Conservation (phyloP, 148 eudicot genomes). For the Mesembryanthemum crystallinum region DNA sequence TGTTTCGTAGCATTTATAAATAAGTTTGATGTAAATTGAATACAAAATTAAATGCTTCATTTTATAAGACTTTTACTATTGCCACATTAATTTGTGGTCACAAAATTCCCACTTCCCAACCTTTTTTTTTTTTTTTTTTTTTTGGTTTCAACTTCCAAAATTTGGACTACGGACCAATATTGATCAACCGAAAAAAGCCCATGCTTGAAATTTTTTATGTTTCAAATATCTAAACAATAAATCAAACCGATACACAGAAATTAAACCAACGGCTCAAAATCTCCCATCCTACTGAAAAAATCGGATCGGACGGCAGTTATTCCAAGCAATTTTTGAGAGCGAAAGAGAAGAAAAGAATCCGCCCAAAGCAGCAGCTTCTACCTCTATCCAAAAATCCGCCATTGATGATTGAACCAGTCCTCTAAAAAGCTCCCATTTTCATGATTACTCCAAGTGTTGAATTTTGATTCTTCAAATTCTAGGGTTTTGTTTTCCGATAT, state of each 20-base stretch:
- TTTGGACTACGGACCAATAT: neutral
- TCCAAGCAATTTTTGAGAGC: neutral
- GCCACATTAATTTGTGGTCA: too few relatives aligned
- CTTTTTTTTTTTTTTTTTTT: too few relatives aligned
- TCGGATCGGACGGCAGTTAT: constrained; percentile 20
- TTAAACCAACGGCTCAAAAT: neutral
- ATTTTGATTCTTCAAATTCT: constrained; percentile 18
- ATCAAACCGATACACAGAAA: neutral
- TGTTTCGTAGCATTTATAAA: too few relatives aligned
- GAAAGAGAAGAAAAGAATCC: neutral
- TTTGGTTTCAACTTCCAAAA: too few relatives aligned
- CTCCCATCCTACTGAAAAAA: neutral
- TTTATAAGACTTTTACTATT: too few relatives aligned
- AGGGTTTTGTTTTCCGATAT: constrained; percentile 32
- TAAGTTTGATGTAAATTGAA: too few relatives aligned
- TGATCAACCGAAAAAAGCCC: neutral
- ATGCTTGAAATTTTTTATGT: neutral
- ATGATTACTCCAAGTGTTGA: constrained; percentile 5
- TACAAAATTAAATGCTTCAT: too few relatives aligned
- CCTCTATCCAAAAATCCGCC: constrained; percentile 1
- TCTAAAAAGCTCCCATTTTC: neutral
- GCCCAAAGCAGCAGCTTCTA: neutral
- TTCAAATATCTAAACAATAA: neutral
- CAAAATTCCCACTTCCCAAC: too few relatives aligned
- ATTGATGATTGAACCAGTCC: constrained; percentile 2